Conservation (phyloP, 106 monocot species). For the Dioscorea alata region DNA sequence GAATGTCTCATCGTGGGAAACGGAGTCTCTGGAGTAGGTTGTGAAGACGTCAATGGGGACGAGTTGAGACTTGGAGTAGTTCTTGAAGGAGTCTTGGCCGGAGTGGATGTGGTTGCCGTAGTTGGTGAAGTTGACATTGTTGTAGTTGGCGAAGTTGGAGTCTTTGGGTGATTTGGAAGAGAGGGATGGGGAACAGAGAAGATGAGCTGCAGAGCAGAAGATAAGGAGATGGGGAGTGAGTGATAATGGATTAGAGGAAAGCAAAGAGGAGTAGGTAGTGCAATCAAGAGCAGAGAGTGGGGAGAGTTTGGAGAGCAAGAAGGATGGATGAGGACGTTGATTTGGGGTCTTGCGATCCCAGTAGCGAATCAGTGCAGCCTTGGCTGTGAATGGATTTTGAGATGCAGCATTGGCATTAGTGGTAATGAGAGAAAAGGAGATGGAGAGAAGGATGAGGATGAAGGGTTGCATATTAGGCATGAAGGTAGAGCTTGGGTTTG, state of each 20-base stretch:
- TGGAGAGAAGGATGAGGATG: constrained; percentile 1
- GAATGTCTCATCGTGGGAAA: constrained; percentile 31
- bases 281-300: constrained; percentile 51
- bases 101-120: constrained; percentile 75
- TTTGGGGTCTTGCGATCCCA: constrained; percentile 62
- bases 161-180: constrained; percentile 6
- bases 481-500: too few species aligned
- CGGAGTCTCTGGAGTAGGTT: constrained; percentile 57
- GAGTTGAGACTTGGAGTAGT: constrained; percentile 56
- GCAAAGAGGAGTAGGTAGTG: constrained; percentile 32
- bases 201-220: constrained; percentile 56
- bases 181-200: constrained; percentile 29
- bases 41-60: constrained; percentile 75
- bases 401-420: background rate
- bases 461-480: background rate
- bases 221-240: constrained; percentile 32
- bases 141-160: constrained; percentile 41
- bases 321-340: constrained; percentile 39
- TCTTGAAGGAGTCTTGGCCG: constrained; percentile 51
- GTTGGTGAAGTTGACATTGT: constrained; percentile 68
- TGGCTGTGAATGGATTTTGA: constrained; percentile 49
- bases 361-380: constrained; percentile 62
- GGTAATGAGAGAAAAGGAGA: constrained; percentile 1
- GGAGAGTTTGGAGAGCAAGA: constrained; percentile 72
- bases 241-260: constrained; percentile 10